These are phyloP conservation scores for Ogataea salicorniae DNA, from an alignment of 805 yeast species.

Conservation along the genomic window DNA sequence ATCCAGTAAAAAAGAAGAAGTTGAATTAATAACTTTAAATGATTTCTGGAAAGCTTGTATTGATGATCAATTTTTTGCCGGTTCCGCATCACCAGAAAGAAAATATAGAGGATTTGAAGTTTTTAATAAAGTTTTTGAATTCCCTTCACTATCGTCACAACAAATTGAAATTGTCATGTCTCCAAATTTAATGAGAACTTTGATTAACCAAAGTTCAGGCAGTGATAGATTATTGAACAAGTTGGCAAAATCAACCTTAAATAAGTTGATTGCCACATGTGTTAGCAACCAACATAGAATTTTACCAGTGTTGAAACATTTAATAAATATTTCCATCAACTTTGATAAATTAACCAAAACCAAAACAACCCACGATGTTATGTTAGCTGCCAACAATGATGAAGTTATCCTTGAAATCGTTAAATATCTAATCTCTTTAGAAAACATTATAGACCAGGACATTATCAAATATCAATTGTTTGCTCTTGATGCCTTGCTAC, in stretches of 20 bases:
- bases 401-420: slow-evolving; percentile 8
- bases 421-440: slow-evolving; percentile 11
- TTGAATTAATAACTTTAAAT: slow-evolving; percentile 32
- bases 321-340: slow-evolving; percentile 54
- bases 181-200: slow-evolving; percentile 62
- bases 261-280: slow-evolving; percentile 36
- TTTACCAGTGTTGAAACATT: slow-evolving; percentile 19
- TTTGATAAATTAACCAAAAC: slow-evolving; percentile 77
- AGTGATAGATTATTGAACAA: slow-evolving; percentile 60
- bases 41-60: slow-evolving; percentile 80
- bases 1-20: slow-evolving; percentile 9
- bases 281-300: slow-evolving; percentile 33
- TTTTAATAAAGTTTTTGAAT: slow-evolving; percentile 44
- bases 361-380: slow-evolving; percentile 50
- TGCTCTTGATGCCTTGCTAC: slow-evolving; percentile 26
- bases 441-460: slow-evolving; percentile 14
- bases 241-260: slow-evolving; percentile 51
- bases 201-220: slow-evolving; percentile 73
- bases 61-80: slow-evolving; percentile 76
- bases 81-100: slow-evolving; percentile 75
- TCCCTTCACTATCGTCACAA: slow-evolving; percentile 11
- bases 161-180: slow-evolving; percentile 38
- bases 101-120: slow-evolving; percentile 84
- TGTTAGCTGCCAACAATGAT: slow-evolving; percentile 20
- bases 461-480: slow-evolving; percentile 18